Evolutionary conservation across 768 basidiomycete species (phyloP), one percentile per base, ranked within the genome.

Genomic region (Trametes elegans): DNA sequence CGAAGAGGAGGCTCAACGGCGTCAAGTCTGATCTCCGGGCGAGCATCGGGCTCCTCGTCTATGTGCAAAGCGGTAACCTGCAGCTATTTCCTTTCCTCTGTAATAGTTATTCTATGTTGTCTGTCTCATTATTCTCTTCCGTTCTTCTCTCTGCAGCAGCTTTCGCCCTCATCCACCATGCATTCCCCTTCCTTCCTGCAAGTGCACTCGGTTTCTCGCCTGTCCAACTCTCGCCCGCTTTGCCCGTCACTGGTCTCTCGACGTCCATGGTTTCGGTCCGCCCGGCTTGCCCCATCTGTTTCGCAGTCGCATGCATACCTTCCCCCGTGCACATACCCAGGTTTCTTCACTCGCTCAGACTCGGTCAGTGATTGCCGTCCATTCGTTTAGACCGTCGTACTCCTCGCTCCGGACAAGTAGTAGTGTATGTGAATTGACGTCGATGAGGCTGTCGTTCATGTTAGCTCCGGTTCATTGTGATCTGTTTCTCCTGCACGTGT

Each of bases 1-100:
- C 55, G 79, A 83, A 24, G 82, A 83, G 43, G 67, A 64, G 39
- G 58, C 51, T 9, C 56, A 61, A 29, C 44, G 46, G 19, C 62
- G 51, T 41, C 55, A 52, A 49, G 54, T 61, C n/a, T 62, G 45
- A 59, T 16, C 19, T 13, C 46, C 34, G 27, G 23, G 29, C n/a
- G n/a, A n/a, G n/a, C n/a, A n/a, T n/a, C n/a, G n/a, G 8, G 3
- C 23, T 3, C 46, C 14, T 44, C 27, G 24, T 34, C 32, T 26
- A 31, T 26, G 23, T 47, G 32, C 46, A 47, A 38, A 45, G 19
- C 34, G n/a, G n/a, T n/a, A n/a, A n/a, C n/a, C n/a, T n/a, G n/a
- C n/a, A n/a, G n/a, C n/a, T n/a, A n/a, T n/a, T n/a, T n/a, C n/a
- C n/a, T 7, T 7, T 31, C 36, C 7, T 32, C n/a, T 48, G 53